Evolutionary conservation across 2,329 filamentous ascomycete species (phyloP).

Genomic region (Fusarium illudens): DNA sequence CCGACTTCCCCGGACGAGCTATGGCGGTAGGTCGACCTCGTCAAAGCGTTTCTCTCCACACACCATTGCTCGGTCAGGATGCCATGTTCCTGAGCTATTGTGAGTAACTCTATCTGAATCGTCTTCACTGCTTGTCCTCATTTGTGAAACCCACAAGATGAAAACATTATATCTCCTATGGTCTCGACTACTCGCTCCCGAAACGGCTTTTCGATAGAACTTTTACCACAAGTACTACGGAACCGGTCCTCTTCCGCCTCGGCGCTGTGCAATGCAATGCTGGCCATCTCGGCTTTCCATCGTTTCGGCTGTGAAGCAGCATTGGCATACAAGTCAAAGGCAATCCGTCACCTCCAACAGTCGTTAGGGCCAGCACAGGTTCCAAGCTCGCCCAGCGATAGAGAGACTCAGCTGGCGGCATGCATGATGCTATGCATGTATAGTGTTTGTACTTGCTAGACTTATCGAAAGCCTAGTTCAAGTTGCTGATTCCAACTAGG

Average conservation of each 20-base stretch:
- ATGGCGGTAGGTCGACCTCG: not conserved
- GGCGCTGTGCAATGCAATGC: not conserved
- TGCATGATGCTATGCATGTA: slow-evolving; percentile 18
- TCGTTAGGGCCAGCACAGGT: not conserved
- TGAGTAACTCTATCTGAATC: not conserved
- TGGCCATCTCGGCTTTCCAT: slow-evolving; percentile 4
- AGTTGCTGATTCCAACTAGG: not conserved
- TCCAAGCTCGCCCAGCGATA: not conserved
- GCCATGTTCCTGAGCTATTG: slow-evolving; percentile 5
- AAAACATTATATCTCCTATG: slow-evolving; percentile 3
- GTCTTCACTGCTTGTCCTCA: too few species aligned
- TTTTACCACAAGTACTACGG: not conserved
- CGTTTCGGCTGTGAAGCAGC: not conserved
- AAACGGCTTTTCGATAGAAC: slow-evolving; percentile 3
- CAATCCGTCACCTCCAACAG: not conserved
- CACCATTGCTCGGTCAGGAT: slow-evolving; percentile 15
- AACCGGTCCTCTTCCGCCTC: not conserved
- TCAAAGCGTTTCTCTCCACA: slow-evolving; percentile 2
- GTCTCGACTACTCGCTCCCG: not conserved
- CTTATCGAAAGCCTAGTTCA: too few species aligned
- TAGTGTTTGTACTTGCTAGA: not conserved
- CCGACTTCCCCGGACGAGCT: not conserved
- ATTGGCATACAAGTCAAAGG: not conserved
- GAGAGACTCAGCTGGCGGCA: slow-evolving; percentile 2
- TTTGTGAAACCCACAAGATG: not conserved